Evolutionary conservation across 2,329 filamentous ascomycete species (phyloP).

Genomic region (Venturia pyrina): DNA sequence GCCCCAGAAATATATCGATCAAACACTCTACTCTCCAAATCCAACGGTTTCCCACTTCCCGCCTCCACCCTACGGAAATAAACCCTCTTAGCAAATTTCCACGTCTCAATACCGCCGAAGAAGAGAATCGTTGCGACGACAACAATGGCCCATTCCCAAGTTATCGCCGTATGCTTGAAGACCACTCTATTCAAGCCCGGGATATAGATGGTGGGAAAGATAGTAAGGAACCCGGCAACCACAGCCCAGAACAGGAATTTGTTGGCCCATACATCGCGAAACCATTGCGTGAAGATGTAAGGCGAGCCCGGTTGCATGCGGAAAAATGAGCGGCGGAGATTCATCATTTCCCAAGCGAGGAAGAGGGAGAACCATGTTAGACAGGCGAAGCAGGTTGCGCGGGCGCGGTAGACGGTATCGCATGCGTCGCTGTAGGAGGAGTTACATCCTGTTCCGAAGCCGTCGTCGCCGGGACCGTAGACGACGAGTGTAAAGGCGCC

Average conservation of each 20-base stretch:
- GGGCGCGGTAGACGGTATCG: slow-evolving; percentile 57
- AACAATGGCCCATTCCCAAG: slow-evolving; percentile 38
- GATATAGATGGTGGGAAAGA: slow-evolving; percentile 37
- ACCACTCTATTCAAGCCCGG: slow-evolving; percentile 36
- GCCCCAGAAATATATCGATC: slow-evolving; percentile 7
- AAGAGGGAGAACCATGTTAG: slow-evolving; percentile 70
- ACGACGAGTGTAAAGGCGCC: slow-evolving; percentile 54
- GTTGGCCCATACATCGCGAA: slow-evolving; percentile 56
- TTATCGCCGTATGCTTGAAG: slow-evolving; percentile 34
- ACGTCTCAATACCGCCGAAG: slow-evolving; percentile 53
- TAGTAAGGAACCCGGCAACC: slow-evolving; percentile 29
- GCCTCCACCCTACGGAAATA: slow-evolving; percentile 18
- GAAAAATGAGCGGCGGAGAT: slow-evolving; percentile 65
- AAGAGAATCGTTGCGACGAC: slow-evolving; percentile 48
- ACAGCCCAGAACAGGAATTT: slow-evolving; percentile 36
- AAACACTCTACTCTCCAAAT: slow-evolving; percentile 3
- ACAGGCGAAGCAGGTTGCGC: slow-evolving; percentile 62
- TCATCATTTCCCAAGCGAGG: slow-evolving; percentile 69
- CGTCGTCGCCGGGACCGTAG: slow-evolving; percentile 51
- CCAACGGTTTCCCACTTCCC: neutral
- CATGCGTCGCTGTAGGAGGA: slow-evolving; percentile 43
- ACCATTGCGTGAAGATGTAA: slow-evolving; percentile 51
- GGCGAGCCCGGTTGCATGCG: slow-evolving; percentile 20
- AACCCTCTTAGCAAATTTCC: slow-evolving; percentile 56
- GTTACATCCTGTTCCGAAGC: slow-evolving; percentile 52